Conservation (phyloP, 371 early-diverging fungal genomes). For the Entomophthora muscae region DNA sequence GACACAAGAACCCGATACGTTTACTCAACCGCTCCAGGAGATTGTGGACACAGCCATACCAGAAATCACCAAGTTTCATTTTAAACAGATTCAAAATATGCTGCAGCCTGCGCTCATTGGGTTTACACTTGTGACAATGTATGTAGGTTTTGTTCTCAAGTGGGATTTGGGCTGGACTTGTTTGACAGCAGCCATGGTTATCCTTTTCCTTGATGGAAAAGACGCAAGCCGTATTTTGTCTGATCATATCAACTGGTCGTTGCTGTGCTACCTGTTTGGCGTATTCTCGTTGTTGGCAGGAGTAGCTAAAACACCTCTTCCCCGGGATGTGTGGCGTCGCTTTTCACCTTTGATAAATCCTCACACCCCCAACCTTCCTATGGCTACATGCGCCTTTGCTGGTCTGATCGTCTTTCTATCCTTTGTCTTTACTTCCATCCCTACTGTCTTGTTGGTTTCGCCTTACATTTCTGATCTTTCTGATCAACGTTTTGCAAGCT, state of each 20-base stretch:
- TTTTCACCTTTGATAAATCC: conserved; percentile 4
- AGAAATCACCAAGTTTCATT: neutral
- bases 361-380: neutral
- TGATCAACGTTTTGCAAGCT: neutral
- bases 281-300: conserved; percentile 8
- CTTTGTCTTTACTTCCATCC: conserved; percentile 10
- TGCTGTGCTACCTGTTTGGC: conserved; percentile 10
- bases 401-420: neutral
- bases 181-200: conserved; percentile 6
- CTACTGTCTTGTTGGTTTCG: conserved; percentile 8
- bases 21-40: neutral
- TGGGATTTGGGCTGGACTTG: conserved; percentile 8
- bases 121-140: conserved; percentile 7
- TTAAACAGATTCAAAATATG: neutral
- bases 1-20: neutral
- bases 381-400: neutral
- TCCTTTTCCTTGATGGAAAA: conserved; percentile 7
- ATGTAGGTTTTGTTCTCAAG: conserved; percentile 6
- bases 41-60: neutral
- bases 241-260: conserved; percentile 9
- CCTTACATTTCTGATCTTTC: conserved; percentile 5
- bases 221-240: neutral
- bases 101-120: neutral
- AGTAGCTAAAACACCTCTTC: conserved; percentile 7
- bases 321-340: conserved; percentile 4